Conservation (phyloP, 148 eudicot species). For the Beta vulgaris region DNA sequence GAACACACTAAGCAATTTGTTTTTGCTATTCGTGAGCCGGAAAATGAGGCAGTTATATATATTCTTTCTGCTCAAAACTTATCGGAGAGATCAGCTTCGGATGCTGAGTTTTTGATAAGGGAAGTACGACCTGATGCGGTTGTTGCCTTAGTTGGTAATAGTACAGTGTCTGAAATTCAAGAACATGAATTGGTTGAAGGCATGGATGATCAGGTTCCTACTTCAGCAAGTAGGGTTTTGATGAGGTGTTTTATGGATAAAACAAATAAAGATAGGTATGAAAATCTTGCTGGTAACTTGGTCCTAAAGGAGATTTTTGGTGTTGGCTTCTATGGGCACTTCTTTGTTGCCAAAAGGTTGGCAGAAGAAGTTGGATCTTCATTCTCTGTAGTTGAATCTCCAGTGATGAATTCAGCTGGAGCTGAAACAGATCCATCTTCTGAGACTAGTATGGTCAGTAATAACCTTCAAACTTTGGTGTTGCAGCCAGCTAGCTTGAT, state of each 20-base stretch:
- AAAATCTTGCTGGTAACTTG: conserved; percentile 73
- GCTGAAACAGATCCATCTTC: conserved; percentile 19
- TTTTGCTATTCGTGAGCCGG: conserved; percentile 56
- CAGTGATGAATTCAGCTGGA: conserved; percentile 35
- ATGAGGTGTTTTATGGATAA: conserved; percentile 68
- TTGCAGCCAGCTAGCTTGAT: conserved; percentile 49
- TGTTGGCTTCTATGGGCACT: conserved; percentile 64
- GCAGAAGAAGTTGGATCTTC: conserved; percentile 79
- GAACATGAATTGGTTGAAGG: conserved; percentile 32
- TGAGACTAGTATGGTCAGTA: conserved; percentile 30
- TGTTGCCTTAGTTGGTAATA: conserved; percentile 48
- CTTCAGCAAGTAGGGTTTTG: conserved; percentile 68
- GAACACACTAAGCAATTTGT: conserved; percentile 76
- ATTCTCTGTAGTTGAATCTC: conserved; percentile 42
- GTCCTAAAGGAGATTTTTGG: conserved; percentile 92
- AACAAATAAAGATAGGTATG: conserved; percentile 57
- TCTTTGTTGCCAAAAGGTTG: conserved; percentile 58
- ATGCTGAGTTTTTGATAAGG: conserved; percentile 66
- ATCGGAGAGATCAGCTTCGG: conserved; percentile 74
- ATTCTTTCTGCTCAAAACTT: conserved; percentile 82
- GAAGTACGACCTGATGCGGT: conserved; percentile 81
- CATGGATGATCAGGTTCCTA: conserved; percentile 50
- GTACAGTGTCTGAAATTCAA: conserved; percentile 31
- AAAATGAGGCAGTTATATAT: conserved; percentile 51
- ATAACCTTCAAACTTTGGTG: conserved; percentile 39